Base-by-base conservation (phyloP, 1,284 basidiomycete species). In the Thecaphora frezii region DNA sequence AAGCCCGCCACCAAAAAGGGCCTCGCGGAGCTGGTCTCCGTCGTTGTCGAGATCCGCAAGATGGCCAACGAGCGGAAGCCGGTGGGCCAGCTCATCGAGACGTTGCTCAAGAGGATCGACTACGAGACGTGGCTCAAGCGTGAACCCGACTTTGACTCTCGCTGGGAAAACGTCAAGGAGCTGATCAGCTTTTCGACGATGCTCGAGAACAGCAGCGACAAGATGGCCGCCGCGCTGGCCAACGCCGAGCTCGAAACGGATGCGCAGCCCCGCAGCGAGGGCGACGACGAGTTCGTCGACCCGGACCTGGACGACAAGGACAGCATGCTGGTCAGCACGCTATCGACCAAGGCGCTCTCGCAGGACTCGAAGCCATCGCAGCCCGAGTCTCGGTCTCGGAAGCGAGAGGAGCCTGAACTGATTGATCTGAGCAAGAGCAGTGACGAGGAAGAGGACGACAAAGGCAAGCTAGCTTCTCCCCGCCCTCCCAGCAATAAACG, bases 91-190 rank as follows among this genome's bases (percentile, higher is more conserved):
- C 81, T 94, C 40, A 86, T 93, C 62, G 83, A 83, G 25, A 77
- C 82, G 14, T 78, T 90, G 1, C 72, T 89, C 3, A 83, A 85
- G 3, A 80, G 86, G 52, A 84, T 87, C 37, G 79, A 83, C 1
- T 93, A 91, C 73, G 83, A 88, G 71, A 84, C 84, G 5, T 84
- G 91, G 69, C 82, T 94, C 33, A 85, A 84, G 71, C 86, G 85
- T 19, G 69, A 87, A 57, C 82, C 82, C 5, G 90, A 93, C 62
- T 87, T 85, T 81, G 87, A 89, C 39, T 85, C 84, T 38, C 83
- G 90, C 33, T 89, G 88, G 89, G 89, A 91, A 77, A 93, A 94
- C 77, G 86, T 93, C 0, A 84, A 89, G 71, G 91, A 93, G 80
- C 81, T 94, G 63, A 87, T 81, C 61, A 61, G 60, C n/a, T 75